Base-by-base conservation (phyloP, 1,284 basidiomycete genomes). In the Ganoderma multipileum region DNA sequence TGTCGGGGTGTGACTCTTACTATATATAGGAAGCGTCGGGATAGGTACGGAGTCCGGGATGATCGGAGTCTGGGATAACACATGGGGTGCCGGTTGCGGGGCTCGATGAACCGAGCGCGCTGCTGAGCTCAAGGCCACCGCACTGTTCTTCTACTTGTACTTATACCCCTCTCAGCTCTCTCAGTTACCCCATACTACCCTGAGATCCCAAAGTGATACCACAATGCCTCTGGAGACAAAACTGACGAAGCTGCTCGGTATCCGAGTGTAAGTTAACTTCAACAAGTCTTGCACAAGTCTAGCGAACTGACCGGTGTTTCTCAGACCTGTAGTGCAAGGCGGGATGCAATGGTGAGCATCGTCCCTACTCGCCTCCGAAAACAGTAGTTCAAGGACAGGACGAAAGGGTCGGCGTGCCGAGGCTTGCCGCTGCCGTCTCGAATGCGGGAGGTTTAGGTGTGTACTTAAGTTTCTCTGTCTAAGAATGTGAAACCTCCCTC, bases 371-470 rank as follows among this genome's bases (percentile, higher is more conserved):
- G 16, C 18, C 16, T 14, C 14, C 26, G n/a, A 18, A 18, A 20
- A 28, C 14, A 7, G 30, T 33, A 7, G 52, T 18, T 55, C 14
- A 33, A 30, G 5, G 4, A 20, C 12, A 33, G 16, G 4, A 3
- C 41, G 16, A 26, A 71, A 95, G 91, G 93, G 93, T 96, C 60
- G 94, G 93, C 42, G 77, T 90, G 6, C 94, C 95, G 1, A 77
- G 79, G 64, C 86, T 97, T 16, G 93, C 84, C 47, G 89, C 94
- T 16, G 95, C 95, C 0, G 92, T 97, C 3, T 95, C 93, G 23
- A 89, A 95, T 68, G 95, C 94, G 0, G 96, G 96, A 7, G 96
- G 92, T 28, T 84, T 97, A 28, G 95, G 95, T 81, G 39, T 55
- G 65, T 47, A 41, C 33, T 33, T 5, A 52, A 38, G 14, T 23